Evolutionary conservation across 169 alveolate species (phyloP), one percentile per base, ranked within the genome.

Genomic region (Cryptosporidium meleagridis): DNA sequence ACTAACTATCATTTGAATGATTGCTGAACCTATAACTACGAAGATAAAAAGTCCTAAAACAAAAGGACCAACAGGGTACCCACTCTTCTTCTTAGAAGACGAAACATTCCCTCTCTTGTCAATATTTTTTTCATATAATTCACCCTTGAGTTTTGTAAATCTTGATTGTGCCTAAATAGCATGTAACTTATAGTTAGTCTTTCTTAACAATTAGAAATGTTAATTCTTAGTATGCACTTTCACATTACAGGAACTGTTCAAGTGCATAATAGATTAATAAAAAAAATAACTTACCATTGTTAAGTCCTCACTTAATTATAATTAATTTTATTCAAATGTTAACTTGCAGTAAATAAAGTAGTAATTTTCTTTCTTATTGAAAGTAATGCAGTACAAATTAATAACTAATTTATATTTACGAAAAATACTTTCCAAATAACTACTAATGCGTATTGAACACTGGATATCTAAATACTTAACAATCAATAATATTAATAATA

Each of bases 11-110:
- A 94, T 94, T 84, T 94, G 96, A 39, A 94, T 86, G 21, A 94
- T 84, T 31, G 96, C 97, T 6, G 97, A 94, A 12, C 97, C 97
- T n/a, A 94, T 91, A 48, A 94, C 97, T 33, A 94, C 95, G 75
- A 94, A 94, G 29, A 94, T 89, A 73, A 94, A 94, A 10, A 93
- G 93, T 61, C 93, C 97, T 65, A 94, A 80, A 44, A 92, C 92
- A 55, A 92, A 86, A 12, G 97, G 97, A 10, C 96, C 96, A 7
- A 94, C 97, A 1, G 95, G 94, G 59, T 93, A 94, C 45, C 86
- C 86, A 48, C 72, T 84, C 68, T 85, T 84, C 67, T 21, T 55
- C 84, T 70, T 91, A 8, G 68, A 52, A 26, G 69, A 58, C 31
- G 61, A 48, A 70, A 91, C 86, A 33, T 62, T 75, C 39, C 95